Base-by-base conservation (phyloP, 2,329 filamentous ascomycete genomes). In the Emmonsiellopsis sp. region DNA sequence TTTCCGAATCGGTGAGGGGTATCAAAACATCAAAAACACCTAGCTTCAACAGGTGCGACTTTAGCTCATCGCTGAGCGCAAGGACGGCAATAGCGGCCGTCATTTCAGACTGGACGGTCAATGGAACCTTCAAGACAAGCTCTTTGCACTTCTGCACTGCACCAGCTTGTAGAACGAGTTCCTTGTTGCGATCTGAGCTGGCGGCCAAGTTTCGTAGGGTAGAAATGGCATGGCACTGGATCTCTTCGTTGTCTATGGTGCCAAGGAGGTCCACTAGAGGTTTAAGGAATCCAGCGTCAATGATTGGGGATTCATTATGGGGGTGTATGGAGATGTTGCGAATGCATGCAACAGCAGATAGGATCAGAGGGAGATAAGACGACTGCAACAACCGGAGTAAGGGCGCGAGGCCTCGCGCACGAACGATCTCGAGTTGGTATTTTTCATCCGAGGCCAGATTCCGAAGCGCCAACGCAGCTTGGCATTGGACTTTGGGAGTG, bases 71-170 rank as follows among this genome's bases (percentile, higher is more conserved):
- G 62, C 92, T 96, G 50, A 98, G 76, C 15, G 93, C 93, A 58
- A 98, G 79, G 11, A 98, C 93, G 38, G 93, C 93, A 70, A 98
- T 96, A 1, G 93, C 93, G n/a, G 93, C 93, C 4, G 93, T 98
- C 93, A 98, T 98, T 71, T 98, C 93, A 1, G 91, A 96, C 69
- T 98, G 93, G 2, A 98, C 93, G 40, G 88, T 92, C 48, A 97
- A 80, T 0, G 93, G 90, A 2, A 97, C 93, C 53, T 94, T 86
- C 15, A 98, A 77, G 26, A 98, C 91, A 51, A 98, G 79, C 67
- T 97, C 89, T 73, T 96, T 97, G 83, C 93, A 98, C 70, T 97
- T 97, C 68, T 97, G 90, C 40, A 98, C 93, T 1, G 93, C 93
- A 26, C 93, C 93, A 35, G 93, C 93, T 71, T 97, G 90, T 48